Percentiles rank a stretch among this genome's conserved stretches.
Evolutionary conservation across 257 asterid genomes (phyloP).

Genomic region (Buddleja alternifolia): DNA sequence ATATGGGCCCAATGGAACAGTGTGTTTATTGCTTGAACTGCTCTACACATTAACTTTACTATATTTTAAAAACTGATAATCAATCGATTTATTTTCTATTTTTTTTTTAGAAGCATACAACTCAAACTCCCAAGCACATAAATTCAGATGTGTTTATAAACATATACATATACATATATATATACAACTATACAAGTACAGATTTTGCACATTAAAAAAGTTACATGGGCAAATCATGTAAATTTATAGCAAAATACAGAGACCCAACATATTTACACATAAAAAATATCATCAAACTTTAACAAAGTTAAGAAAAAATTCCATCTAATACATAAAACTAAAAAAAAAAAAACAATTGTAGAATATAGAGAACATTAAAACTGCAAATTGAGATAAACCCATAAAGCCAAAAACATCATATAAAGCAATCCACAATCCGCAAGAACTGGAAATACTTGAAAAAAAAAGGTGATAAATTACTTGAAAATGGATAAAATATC

Average conservation of each 20-base stretch:
- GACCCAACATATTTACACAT: neutral
- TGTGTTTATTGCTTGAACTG: too few relatives aligned
- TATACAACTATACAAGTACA: neutral
- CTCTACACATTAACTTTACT: too few relatives aligned
- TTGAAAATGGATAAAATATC: constrained; percentile 18
- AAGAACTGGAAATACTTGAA: neutral
- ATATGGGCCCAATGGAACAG: too few relatives aligned
- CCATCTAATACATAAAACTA: neutral
- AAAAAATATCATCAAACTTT: too few relatives aligned
- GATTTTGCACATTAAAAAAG: neutral
- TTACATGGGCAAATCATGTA: constrained; percentile 6
- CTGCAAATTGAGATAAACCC: constrained; percentile 20
- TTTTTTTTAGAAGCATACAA: too few relatives aligned
- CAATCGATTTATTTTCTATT: too few relatives aligned
- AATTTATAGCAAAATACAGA: too few relatives aligned
- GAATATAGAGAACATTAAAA: neutral
- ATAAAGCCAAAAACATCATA: constrained; percentile 18
- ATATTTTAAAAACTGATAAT: too few relatives aligned
- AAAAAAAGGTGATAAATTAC: neutral
- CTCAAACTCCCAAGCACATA: too few relatives aligned
- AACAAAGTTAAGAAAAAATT: neutral
- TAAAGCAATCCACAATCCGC: neutral
- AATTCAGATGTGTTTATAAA: too few relatives aligned
- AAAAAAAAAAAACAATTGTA: neutral
- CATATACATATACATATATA: too few relatives aligned